These are phyloP conservation scores for Arabidopsis suecica DNA, from an alignment of 345 rosid species.

Conservation along the genomic window DNA sequence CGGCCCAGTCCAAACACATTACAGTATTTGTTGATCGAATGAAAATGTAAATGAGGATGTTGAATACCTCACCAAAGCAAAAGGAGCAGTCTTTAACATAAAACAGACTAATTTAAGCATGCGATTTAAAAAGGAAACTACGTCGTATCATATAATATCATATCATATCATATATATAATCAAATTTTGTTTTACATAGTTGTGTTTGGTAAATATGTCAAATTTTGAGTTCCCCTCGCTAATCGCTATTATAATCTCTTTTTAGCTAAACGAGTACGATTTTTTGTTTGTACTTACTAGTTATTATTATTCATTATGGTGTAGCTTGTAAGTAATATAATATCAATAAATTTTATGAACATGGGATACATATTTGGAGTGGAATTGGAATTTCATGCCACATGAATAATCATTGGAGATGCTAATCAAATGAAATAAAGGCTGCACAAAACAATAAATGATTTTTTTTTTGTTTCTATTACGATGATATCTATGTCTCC, in stretches of 20 bases:
- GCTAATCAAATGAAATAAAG: constrained; percentile 29
- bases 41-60: background rate
- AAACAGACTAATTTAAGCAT: too few species aligned
- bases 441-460: constrained; percentile 12
- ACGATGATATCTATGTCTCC: constrained; percentile 31
- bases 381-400: constrained; percentile 26
- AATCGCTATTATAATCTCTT: background rate
- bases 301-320: background rate
- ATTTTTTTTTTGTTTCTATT: background rate
- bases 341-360: background rate
- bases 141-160: too few species aligned
- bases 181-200: too few species aligned
- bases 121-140: too few species aligned
- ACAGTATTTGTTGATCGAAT: background rate
- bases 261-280: background rate
- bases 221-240: background rate
- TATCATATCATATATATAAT: too few species aligned
- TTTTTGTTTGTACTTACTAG: background rate
- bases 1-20: background rate
- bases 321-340: background rate
- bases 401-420: constrained; percentile 31
- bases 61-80: background rate
- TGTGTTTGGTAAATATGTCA: too few species aligned
- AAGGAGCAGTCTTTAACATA: too few species aligned
- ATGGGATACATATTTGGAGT: constrained; percentile 14